Evolutionary conservation across 1,139 yeast genomes (phyloP), one percentile per base, ranked within the genome.

Genomic region (Entelexis paramagnoliae): DNA sequence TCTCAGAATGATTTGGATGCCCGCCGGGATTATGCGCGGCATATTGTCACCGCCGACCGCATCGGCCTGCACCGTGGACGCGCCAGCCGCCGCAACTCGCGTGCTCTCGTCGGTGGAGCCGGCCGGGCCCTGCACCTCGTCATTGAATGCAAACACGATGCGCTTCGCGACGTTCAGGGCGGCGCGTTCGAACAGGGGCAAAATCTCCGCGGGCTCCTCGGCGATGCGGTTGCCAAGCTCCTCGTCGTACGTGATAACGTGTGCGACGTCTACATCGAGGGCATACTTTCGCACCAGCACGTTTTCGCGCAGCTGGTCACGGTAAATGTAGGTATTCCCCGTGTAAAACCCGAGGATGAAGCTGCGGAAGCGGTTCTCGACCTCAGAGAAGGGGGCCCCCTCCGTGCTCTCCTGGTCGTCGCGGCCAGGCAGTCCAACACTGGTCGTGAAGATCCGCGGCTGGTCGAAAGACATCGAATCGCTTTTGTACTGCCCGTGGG

Each of bases 261-360:
- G 96, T 53, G 84, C 95, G 49, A 87, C 75, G 61, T 86, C 81
- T 20, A 93, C 95, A 6, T 79, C 76, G 49, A 93, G 70, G 46
- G 75, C 77, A 68, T 81, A 88, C 63, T 82, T 80, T 57, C 83
- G 81, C 58, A 87, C 81, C 53, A 89, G 72, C 52, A 93, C 73
- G 66, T 89, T 88, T 62, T 88, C 95, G 60, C 96, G 75, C 52
- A 93, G 73, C 66, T 89, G 96, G 61, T 88, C 96, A 72, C 98
- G 71, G 72, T 93, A 93, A 43, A 88, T 73, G 68, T 85, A 91
- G 65, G 81, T 83, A 53, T 86, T 78, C 63, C 85, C 84, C 58
- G 86, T 75, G 69, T 95, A 78, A 66, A 86, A 93, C 66, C 89
- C 95, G 54, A 88, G 74, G 47, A 93, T 77, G 66, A 93, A 93